Base-by-base conservation (phyloP, 371 early-diverging fungal species). In the Lichtheimia hyalospora region DNA sequence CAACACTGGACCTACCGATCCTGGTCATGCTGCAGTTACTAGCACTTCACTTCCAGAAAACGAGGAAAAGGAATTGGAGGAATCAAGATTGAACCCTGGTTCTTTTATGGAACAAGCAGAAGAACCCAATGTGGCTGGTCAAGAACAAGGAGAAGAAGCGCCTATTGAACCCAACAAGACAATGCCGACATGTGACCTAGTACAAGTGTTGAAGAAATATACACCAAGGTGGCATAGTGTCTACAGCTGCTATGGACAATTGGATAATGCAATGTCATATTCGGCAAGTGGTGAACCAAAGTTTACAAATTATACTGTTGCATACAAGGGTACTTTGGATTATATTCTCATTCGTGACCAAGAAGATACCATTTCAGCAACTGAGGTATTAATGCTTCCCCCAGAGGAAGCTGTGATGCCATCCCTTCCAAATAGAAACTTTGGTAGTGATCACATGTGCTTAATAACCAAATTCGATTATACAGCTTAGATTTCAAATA, bases 371-470 rank as follows among this genome's bases (percentile, higher is more conserved):
- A 34, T 68, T 27, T 34, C 56, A 5, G 61, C 67, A 10, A 49
- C 58, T 57, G 70, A 62, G 20, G 23, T 73, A 0, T 58, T 82
- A 16, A 59, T 51, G 48, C 68, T 83, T 27, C 84, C 83, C 2
- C 60, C 69, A 20, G 66, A 74, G 50, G 71, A 70, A 15, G 51
- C 65, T 14, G 20, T 85, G 49, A 68, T 69, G 25, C 79, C 80
- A 13, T 79, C 83, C 0, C 46, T 85, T n/a, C 86, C 84, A 0
- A 79, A 85, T 57, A 66, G 65, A 59, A 64, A 73, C 52, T 85
- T 84, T 76, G 84, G 84, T 0, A 82, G 83, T 50, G 86, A 85
- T 56, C 86, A 85, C 60, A 55, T 85, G 14, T 79, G 82, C 53
- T 59, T 85, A 6, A 44, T 79, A 28, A 72, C 82, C 20, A 72